Evolutionary conservation across 1,139 yeast genomes (phyloP), one percentile per base, ranked within the genome.

Genomic region (Nakaseomyces glabratus): DNA sequence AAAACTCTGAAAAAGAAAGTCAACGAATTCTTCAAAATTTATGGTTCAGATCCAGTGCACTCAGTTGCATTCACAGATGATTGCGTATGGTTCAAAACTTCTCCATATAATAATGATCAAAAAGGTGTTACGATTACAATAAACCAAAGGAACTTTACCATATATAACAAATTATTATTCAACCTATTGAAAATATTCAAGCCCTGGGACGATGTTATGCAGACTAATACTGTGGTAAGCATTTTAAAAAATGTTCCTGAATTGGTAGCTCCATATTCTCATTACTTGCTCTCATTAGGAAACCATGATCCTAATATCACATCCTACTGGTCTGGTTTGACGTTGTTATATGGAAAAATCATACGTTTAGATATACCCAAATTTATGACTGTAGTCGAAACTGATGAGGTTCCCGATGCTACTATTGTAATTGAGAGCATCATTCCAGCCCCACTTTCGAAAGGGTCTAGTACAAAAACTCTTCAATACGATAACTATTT

Each of bases 291-390:
- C 3, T 67, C 72, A 22, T 71, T 71, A 41, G 82, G 75, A 30
- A 68, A 66, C 41, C 85, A 63, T 57, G 88, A 79, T 37, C 93
- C 94, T 2, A 69, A 75, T 31, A 62, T 79, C 39, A 66, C 93
- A 1, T 76, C 88, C 4, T 84, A 82, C 63, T 88, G 94, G 88
- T 65, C 86, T 22, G 80, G 90, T 7, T 79, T 73, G 56, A 71
- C 85, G 1, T 62, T 79, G 18, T 58, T 85, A 6, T 62, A 80
- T 35, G 68, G 77, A 1, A 70, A 73, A 39, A 64, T 82, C 8
- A 65, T 82, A 11, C 66, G 66, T 28, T 50, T 80, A 2, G 71
- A 76, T 1, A 49, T 75, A 9, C 82, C 82, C 2, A 48, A 48
- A 6, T 53, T 59, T 12, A 45, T 63, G 33, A 26, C 37, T 10